These are phyloP conservation scores for Bidens hawaiensis DNA, from an alignment of 140 eudicot genomes.

Conservation along the genomic window DNA sequence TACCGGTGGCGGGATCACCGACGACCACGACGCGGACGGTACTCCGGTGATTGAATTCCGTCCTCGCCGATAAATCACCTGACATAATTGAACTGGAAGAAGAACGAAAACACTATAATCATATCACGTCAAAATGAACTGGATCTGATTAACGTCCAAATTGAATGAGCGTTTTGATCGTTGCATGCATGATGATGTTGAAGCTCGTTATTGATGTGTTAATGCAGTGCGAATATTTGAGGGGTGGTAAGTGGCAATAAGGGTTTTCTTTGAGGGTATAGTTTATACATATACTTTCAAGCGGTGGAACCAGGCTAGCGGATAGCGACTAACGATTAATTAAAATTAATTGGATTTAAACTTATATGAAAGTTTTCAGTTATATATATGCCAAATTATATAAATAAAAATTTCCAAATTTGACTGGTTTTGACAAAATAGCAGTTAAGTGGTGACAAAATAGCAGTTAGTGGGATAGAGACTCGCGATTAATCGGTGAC, in stretches of 20 bases:
- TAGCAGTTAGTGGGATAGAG: no score
- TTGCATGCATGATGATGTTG: conserved; percentile 30
- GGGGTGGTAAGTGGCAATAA: neutral
- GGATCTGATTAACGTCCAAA: conserved; percentile 20
- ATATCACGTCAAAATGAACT: neutral
- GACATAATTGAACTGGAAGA: conserved; percentile 29
- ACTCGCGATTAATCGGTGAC: no score
- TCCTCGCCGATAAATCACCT: conserved; percentile 22
- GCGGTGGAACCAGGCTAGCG: no score
- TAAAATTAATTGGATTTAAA: no score
- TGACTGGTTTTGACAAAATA: no score
- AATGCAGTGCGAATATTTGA: neutral
- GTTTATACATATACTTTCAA: neutral
- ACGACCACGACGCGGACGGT: conserved; percentile 74
- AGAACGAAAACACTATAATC: neutral
- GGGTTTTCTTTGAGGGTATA: neutral
- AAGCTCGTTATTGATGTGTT: neutral
- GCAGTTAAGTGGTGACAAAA: no score
- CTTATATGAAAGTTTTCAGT: no score
- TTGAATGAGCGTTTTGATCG: conserved; percentile 3
- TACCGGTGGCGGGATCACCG: conserved; percentile 87
- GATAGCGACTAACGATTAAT: no score
- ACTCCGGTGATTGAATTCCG: conserved; percentile 35
- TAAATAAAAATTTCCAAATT: no score
- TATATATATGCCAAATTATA: no score